Base-by-base conservation (phyloP, 495 filamentous ascomycete species). In the Halenospora varia region DNA sequence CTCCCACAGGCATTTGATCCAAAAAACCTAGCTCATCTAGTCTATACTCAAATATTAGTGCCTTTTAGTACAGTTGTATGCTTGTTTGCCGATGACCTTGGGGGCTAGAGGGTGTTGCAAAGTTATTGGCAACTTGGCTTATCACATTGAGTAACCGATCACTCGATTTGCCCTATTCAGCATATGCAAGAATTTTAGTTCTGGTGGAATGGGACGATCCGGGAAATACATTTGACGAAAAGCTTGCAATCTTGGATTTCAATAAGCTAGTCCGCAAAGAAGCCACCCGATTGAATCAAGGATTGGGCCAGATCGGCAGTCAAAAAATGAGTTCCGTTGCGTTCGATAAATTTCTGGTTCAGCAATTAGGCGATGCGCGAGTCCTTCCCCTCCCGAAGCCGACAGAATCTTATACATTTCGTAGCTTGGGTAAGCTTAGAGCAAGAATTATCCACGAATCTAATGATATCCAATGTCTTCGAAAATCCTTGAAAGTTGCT, bases 61-160 rank as follows among this genome's bases (percentile, higher is more conserved):
- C 55, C 48, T 2, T 58, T 58, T 45, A 46, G 35, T 25, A 51
- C 47, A 25, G 23, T 47, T 22, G 24, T 58, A 1, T 58, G 55
- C 35, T 24, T 58, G 3, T 58, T 58, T 47, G 55, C 55, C 4
- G 48, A 58, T 22, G 55, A 58, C 20, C 22, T 51, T 15, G 55
- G 55, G 55, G 55, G 1, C 10, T 44, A 2, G 18, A 2, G 19
- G 25, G 10, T 2, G 25, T 58, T 2, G 55, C 55, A 11, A n/a
- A 26, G 18, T 1, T 53, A n/a, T 24, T 58, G 8, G 55, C 49
- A 19, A 1, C 20, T 1, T 58, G 48, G 55, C 26, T 58, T 17
- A 22, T 45, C 6, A 53, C 10, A 3, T 35, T 52, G 4, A 20
- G 47, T 19, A 58, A 58, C 25, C 55, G 55, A 4, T 20, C 47